These are phyloP conservation scores for Arabidopsis lyrata DNA, from an alignment of 441 rosid genomes.

Conservation along the genomic window DNA sequence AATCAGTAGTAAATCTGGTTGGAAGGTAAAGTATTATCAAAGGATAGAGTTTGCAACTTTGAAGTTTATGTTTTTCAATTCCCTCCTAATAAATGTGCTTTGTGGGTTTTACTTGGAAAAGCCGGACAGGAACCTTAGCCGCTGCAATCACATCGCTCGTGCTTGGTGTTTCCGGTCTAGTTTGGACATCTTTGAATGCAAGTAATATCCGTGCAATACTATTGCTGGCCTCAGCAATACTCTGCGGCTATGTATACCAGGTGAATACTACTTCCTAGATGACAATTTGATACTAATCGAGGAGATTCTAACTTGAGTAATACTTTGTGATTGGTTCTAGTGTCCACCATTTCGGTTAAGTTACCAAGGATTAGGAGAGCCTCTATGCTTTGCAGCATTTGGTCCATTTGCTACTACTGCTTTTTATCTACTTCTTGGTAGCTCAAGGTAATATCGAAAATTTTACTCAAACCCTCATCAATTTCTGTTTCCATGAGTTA, in stretches of 20 bases:
- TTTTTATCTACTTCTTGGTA: slow-evolving; percentile 73
- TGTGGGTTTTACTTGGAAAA: slow-evolving; percentile 41
- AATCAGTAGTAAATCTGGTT: slow-evolving; percentile 84
- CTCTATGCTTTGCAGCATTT: slow-evolving; percentile 88
- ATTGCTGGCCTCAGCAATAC: slow-evolving; percentile 66
- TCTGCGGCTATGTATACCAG: slow-evolving; percentile 87
- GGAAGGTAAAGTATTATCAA: slow-evolving; percentile 62
- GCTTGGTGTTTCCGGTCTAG: slow-evolving; percentile 69
- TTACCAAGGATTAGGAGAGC: slow-evolving; percentile 94
- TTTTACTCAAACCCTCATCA: not conserved
- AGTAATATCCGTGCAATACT: slow-evolving; percentile 61
- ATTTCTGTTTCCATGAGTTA: not conserved
- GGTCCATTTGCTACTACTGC: slow-evolving; percentile 94
- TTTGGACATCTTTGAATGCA: slow-evolving; percentile 63
- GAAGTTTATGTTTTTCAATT: not conserved
- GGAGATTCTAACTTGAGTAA: not conserved
- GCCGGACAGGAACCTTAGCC: slow-evolving; percentile 70
- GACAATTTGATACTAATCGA: slow-evolving; percentile 14
- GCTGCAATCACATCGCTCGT: slow-evolving; percentile 64
- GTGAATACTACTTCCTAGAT: slow-evolving; percentile 42
- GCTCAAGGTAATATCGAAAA: slow-evolving; percentile 56
- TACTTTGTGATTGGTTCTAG: slow-evolving; percentile 44
- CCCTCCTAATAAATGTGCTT: not conserved
- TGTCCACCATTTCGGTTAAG: slow-evolving; percentile 95
- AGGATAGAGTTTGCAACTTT: slow-evolving; percentile 18